These are phyloP conservation scores for Acacia acuminata DNA, from an alignment of 306 rosid genomes.

Conservation along the genomic window DNA sequence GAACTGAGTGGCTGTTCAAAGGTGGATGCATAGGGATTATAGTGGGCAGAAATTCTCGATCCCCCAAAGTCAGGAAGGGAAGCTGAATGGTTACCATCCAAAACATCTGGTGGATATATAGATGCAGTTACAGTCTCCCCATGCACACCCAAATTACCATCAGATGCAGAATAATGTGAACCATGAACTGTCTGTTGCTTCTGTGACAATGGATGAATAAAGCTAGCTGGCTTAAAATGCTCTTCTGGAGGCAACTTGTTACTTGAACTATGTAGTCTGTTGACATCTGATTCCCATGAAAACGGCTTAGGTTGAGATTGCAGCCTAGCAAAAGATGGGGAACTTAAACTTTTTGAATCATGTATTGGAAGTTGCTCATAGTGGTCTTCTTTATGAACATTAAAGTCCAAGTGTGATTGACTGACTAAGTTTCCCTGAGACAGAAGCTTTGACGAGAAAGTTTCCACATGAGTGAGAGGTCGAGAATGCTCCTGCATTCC, in stretches of 20 bases:
- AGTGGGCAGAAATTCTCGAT: constrained; percentile 61
- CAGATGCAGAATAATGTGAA: constrained; percentile 51
- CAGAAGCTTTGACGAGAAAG: constrained; percentile 44
- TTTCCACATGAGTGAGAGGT: constrained; percentile 43
- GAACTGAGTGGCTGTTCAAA: constrained; percentile 82
- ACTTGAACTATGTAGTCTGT: constrained; percentile 44
- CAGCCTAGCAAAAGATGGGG: constrained; percentile 43
- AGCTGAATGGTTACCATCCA: constrained; percentile 51
- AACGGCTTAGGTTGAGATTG: constrained; percentile 54
- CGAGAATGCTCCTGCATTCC: constrained; percentile 51
- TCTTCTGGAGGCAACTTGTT: constrained; percentile 53
- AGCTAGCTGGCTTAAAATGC: constrained; percentile 51
- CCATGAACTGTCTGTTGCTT: constrained; percentile 50
- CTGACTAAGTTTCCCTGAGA: constrained; percentile 40
- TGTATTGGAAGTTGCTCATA: constrained; percentile 43
- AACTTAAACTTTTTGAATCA: constrained; percentile 48
- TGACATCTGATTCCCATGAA: constrained; percentile 48
- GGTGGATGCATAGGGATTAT: constrained; percentile 87
- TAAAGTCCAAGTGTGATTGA: constrained; percentile 45
- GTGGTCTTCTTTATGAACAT: constrained; percentile 44
- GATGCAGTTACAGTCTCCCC: constrained; percentile 51
- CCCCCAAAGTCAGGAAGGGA: constrained; percentile 53
- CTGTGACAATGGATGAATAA: constrained; percentile 49
- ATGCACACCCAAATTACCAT: constrained; percentile 51
- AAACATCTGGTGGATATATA: constrained; percentile 52